A percentile compares a stretch with the other conserved stretches of the same genome.
Evolutionary conservation across 768 basidiomycete species (phyloP).

Genomic region (Hortiboletus flavorubellus): DNA sequence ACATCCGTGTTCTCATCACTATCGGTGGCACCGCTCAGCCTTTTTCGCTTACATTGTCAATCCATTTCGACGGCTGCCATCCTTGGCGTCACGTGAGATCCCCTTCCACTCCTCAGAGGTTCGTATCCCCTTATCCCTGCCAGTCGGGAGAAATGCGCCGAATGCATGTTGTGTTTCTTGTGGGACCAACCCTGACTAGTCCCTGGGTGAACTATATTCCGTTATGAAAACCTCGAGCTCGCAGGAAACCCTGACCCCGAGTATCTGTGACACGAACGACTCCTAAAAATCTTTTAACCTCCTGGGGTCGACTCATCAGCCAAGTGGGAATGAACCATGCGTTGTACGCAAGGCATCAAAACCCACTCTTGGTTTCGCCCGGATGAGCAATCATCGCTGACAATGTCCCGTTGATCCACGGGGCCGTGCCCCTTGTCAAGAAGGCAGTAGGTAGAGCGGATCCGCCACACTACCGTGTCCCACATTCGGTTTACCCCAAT

Average conservation of each 20-base stretch:
- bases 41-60: background rate
- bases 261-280: conserved; percentile 1
- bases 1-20: background rate
- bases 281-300: background rate
- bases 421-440: background rate
- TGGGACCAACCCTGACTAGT: conserved; percentile 1
- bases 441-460: background rate
- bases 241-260: conserved; percentile 21
- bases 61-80: background rate
- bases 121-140: background rate
- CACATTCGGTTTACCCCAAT: background rate
- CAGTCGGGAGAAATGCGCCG: background rate
- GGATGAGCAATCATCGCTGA: background rate
- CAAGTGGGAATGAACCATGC: conserved; percentile 8
- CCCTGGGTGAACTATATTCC: background rate
- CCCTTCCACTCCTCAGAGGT: background rate
- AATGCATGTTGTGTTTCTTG: background rate
- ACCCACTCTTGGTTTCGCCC: background rate
- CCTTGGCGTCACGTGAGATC: background rate
- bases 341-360: conserved; percentile 13
- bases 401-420: background rate
- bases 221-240: conserved; percentile 13
- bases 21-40: background rate
- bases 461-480: background rate
- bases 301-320: background rate